Conservation (phyloP, 1,284 basidiomycete species). For the Inonotus hispidus region DNA sequence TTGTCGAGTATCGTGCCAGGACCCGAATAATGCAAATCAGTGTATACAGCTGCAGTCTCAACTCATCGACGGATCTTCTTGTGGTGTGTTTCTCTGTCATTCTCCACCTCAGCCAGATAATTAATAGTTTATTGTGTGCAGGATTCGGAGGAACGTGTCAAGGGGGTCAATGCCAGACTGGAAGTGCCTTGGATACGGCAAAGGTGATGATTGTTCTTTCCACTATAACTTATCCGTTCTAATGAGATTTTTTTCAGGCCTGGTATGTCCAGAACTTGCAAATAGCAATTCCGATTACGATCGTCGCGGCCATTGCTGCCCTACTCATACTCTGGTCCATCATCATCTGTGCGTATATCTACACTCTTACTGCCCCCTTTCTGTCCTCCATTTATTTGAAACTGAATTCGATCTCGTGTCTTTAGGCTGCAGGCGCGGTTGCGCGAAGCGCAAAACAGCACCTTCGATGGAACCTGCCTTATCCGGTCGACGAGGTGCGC, state of each 20-base stretch:
- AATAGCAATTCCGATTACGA: slow-evolving; percentile 75
- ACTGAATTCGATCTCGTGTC: background rate
- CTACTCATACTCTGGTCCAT: slow-evolving; percentile 46
- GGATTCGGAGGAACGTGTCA: slow-evolving; percentile 71
- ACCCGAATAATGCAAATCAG: slow-evolving; percentile 54
- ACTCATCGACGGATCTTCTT: slow-evolving; percentile 82
- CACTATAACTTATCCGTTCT: background rate
- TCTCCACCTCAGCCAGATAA: background rate
- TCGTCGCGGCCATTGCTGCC: slow-evolving; percentile 61
- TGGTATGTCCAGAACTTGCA: slow-evolving; percentile 77
- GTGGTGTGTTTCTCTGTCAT: slow-evolving; percentile 44
- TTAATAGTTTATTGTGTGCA: slow-evolving; percentile 23
- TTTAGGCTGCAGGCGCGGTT: slow-evolving; percentile 10
- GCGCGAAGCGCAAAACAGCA: background rate
- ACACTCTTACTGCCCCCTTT: background rate
- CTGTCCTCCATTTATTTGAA: background rate
- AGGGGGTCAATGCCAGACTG: slow-evolving; percentile 60
- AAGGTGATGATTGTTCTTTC: slow-evolving; percentile 41
- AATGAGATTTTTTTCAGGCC: slow-evolving; percentile 34
- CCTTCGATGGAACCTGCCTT: slow-evolving; percentile 13
- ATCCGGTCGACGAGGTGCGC: slow-evolving; percentile 1
- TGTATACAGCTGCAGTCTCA: slow-evolving; percentile 75
- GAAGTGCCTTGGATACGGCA: slow-evolving; percentile 57
- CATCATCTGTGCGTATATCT: slow-evolving; percentile 23
- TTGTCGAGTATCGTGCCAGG: slow-evolving; percentile 79